Evolutionary conservation across 2,329 filamentous ascomycete genomes (phyloP).

Genomic region (Nannizzia gypsea): DNA sequence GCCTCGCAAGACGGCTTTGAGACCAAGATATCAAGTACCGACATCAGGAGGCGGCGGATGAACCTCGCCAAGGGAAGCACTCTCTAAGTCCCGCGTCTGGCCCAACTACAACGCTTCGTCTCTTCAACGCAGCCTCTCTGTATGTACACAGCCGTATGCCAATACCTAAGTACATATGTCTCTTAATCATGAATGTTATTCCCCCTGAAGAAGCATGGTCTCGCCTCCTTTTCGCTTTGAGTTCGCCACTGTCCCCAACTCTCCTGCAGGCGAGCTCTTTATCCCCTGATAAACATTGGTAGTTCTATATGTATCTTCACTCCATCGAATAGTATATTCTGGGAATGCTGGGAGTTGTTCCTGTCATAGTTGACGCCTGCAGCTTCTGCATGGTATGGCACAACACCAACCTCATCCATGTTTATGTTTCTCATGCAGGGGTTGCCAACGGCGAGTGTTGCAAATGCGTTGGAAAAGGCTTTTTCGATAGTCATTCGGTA

Average conservation of each 20-base stretch:
- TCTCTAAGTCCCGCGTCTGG: slow-evolving; percentile 7
- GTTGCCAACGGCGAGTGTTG: not conserved
- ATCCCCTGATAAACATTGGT: not conserved
- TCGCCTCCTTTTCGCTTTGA: not conserved
- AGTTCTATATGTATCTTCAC: not conserved
- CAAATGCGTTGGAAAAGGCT: not conserved
- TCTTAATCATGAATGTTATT: not conserved
- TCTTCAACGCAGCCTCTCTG: not conserved
- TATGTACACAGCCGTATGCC: not conserved
- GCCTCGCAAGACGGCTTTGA: slow-evolving; percentile 51
- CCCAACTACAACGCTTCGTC: not conserved
- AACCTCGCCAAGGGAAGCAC: slow-evolving; percentile 25
- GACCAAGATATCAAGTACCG: slow-evolving; percentile 83
- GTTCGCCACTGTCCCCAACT: not conserved
- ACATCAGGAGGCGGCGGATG: slow-evolving; percentile 51
- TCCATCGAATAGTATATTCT: not conserved
- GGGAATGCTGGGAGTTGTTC: not conserved
- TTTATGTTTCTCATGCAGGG: not conserved
- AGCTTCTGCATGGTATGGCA: not conserved
- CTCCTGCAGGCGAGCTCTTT: not conserved
- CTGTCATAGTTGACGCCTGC: not conserved
- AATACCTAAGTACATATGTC: not conserved
- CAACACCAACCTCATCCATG: not conserved
- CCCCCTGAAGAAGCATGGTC: not conserved
- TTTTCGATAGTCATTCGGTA: not conserved